Conservation (phyloP, 2,329 filamentous ascomycete species). For the Penicillium occitanis region DNA sequence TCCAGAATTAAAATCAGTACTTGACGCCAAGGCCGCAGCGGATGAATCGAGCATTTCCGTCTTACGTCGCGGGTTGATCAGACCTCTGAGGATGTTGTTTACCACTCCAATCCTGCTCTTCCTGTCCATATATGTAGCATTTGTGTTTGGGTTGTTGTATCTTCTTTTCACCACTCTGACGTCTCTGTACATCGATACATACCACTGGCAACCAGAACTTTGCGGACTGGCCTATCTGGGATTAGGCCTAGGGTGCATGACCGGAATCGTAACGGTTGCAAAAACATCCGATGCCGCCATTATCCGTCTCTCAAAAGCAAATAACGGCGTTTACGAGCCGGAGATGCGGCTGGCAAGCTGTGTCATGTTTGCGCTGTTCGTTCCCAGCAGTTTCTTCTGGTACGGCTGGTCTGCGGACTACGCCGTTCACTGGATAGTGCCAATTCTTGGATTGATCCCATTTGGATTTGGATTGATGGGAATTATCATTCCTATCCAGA, state of each 20-base stretch:
- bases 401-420: slow-evolving; percentile 60
- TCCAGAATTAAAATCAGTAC: neutral
- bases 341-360: neutral
- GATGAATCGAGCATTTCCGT: neutral
- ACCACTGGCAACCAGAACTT: slow-evolving; percentile 5
- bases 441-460: slow-evolving; percentile 59
- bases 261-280: neutral
- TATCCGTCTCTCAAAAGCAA: neutral
- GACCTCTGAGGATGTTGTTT: neutral
- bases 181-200: neutral
- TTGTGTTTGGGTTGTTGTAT: slow-evolving; percentile 1
- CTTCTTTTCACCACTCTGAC: slow-evolving; percentile 1
- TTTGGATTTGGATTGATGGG: slow-evolving; percentile 59
- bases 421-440: slow-evolving; percentile 58
- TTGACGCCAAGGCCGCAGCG: neutral
- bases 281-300: slow-evolving; percentile 5
- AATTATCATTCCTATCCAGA: slow-evolving; percentile 54
- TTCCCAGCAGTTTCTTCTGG: slow-evolving; percentile 57
- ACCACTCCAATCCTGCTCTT: neutral
- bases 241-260: neutral
- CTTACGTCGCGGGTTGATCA: neutral
- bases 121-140: slow-evolving; percentile 2
- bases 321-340: slow-evolving; percentile 4
- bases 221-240: slow-evolving; percentile 4
- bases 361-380: slow-evolving; percentile 22